These are phyloP conservation scores for Priceomyces melissophilus DNA, from an alignment of 805 yeast genomes.

Conservation along the genomic window DNA sequence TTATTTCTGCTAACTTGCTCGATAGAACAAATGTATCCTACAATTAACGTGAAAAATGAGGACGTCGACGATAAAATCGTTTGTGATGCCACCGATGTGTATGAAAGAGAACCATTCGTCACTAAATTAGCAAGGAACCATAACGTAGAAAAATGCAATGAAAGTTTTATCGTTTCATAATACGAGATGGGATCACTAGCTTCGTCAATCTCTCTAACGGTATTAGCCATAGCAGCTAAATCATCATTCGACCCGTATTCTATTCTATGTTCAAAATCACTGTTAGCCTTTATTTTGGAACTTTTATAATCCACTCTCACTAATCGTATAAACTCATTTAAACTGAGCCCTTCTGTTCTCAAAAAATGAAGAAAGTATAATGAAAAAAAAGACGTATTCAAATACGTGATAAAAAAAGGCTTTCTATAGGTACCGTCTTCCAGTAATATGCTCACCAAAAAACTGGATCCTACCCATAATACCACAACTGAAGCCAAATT, in stretches of 20 bases:
- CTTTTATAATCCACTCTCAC: constrained; percentile 21
- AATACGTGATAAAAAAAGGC: constrained; percentile 89
- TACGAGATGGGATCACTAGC: constrained; percentile 30
- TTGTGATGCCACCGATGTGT: constrained; percentile 91
- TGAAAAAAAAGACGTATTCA: constrained; percentile 82
- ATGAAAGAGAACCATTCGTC: constrained; percentile 81
- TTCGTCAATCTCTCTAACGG: constrained; percentile 4
- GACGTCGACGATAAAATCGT: constrained; percentile 91
- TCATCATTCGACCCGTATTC: constrained; percentile 22
- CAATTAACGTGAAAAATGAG: constrained; percentile 83
- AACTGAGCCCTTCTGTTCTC: constrained; percentile 22
- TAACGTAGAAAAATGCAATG: constrained; percentile 77
- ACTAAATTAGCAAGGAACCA: constrained; percentile 92
- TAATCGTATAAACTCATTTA: constrained; percentile 19
- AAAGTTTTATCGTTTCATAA: constrained; percentile 66
- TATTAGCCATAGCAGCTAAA: constrained; percentile 11
- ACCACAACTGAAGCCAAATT: constrained; percentile 73
- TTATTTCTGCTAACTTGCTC: constrained; percentile 68
- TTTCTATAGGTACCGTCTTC: constrained; percentile 70
- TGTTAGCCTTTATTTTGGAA: constrained; percentile 4
- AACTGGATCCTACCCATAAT: constrained; percentile 90
- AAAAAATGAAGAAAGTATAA: constrained; percentile 69
- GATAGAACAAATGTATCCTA: constrained; percentile 70
- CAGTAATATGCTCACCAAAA: constrained; percentile 73
- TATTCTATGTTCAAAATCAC: constrained; percentile 24